These are phyloP conservation scores for Penicillium sp. DNA, from an alignment of 2,329 filamentous ascomycete genomes.

Conservation along the genomic window DNA sequence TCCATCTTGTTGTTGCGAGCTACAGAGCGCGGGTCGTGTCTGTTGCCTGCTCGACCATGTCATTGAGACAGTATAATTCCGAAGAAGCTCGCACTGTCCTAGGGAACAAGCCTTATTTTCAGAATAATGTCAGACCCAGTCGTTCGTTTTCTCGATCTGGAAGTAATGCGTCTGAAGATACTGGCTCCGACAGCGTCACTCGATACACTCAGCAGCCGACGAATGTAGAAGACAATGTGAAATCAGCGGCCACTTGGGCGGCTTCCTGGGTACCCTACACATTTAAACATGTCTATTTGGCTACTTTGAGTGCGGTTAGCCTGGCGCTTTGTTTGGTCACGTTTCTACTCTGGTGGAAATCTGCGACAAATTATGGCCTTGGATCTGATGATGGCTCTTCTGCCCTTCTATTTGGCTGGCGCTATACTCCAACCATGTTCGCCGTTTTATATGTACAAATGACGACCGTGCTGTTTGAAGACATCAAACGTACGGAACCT, in stretches of 20 bases:
- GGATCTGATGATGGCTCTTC: constrained; percentile 25
- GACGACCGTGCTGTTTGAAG: constrained; percentile 18
- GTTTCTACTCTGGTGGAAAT: constrained; percentile 20
- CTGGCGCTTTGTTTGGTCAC: constrained; percentile 3
- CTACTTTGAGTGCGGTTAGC: neutral
- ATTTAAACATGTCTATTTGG: constrained; percentile 3
- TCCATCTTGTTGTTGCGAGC: no score
- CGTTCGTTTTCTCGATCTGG: no score
- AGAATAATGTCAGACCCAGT: constrained; percentile 5
- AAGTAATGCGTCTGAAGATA: no score
- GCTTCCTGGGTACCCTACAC: no score
- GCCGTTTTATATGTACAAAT: constrained; percentile 26
- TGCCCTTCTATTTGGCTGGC: constrained; percentile 25
- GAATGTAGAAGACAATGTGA: no score
- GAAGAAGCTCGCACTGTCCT: constrained; percentile 10
- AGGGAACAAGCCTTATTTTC: constrained; percentile 9
- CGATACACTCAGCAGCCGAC: no score
- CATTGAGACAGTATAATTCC: constrained; percentile 4
- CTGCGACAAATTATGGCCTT: constrained; percentile 21
- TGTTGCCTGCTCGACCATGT: constrained; percentile 1
- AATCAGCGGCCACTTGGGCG: no score
- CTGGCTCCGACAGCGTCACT: no score
- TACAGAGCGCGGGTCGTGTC: neutral
- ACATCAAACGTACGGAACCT: constrained; percentile 28
- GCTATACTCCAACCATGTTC: constrained; percentile 28